These are phyloP conservation scores for Pythium graminicola DNA, from an alignment of 352 stramenopile species.

Conservation along the genomic window DNA sequence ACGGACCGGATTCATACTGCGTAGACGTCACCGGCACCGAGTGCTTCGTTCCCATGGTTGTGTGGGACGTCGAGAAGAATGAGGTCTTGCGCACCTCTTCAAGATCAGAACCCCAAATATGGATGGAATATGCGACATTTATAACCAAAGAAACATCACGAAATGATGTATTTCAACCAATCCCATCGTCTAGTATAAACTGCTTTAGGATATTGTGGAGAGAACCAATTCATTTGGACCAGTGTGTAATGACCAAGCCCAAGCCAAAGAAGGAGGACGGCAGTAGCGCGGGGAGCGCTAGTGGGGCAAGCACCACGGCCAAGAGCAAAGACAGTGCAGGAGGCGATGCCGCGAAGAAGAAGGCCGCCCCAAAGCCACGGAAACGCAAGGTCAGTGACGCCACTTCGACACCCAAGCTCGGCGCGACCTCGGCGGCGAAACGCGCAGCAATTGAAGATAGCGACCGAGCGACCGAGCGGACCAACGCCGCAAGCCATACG, in stretches of 20 bases:
- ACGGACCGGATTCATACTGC: conserved; percentile 13
- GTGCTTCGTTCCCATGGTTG: conserved; percentile 56
- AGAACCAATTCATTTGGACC: not conserved
- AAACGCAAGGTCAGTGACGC: conserved; percentile 75
- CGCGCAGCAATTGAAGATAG: conserved; percentile 24
- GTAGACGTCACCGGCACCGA: conserved; percentile 45
- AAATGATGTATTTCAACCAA: not conserved
- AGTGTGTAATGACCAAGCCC: conserved; percentile 17
- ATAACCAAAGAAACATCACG: not conserved
- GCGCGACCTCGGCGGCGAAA: conserved; percentile 31
- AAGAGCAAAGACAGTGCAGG: conserved; percentile 13
- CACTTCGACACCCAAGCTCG: conserved; percentile 26
- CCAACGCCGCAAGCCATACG: not conserved
- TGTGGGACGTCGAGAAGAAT: not conserved
- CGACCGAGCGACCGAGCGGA: conserved; percentile 10
- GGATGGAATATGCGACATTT: not conserved
- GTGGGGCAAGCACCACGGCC: not conserved
- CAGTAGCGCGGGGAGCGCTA: too few relatives aligned
- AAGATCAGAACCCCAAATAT: conserved; percentile 3
- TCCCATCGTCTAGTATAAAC: not conserved
- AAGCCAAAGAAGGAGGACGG: conserved; percentile 19
- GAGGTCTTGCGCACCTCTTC: conserved; percentile 11
- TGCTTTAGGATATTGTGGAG: too few relatives aligned
- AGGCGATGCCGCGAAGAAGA: conserved; percentile 49
- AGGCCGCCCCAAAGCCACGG: conserved; percentile 52